Conservation (phyloP, 2,329 filamentous ascomycete species). For the Teratosphaeria zuluensis region DNA sequence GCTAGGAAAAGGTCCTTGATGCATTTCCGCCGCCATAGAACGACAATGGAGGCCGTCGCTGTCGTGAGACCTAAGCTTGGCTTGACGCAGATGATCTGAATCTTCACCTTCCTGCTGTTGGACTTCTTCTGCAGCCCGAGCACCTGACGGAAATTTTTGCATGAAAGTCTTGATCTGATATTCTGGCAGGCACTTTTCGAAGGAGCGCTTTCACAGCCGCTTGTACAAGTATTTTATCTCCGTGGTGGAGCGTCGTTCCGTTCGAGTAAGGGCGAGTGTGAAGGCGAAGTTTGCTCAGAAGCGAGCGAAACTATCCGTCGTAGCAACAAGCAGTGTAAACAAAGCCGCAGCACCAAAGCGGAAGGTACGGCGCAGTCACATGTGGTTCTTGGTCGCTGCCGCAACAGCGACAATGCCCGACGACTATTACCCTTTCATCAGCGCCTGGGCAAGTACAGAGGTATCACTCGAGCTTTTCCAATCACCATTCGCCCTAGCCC, state of each 20-base stretch:
- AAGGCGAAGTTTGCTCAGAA: no score
- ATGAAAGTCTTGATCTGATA: no score
- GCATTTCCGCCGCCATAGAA: neutral
- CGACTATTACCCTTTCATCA: neutral
- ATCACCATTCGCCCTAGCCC: no score
- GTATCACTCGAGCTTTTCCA: no score
- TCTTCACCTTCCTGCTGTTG: no score
- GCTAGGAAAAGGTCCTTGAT: neutral
- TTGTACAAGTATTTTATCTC: neutral
- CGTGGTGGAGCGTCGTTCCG: neutral
- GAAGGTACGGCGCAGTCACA: neutral
- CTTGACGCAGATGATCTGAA: no score
- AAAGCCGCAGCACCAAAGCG: neutral
- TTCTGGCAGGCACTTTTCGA: no score
- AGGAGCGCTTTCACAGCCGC: no score
- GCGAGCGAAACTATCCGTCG: neutral
- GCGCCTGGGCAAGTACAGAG: no score
- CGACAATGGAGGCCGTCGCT: neutral
- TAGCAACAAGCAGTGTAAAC: neutral
- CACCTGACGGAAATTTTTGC: neutral
- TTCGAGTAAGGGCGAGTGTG: no score
- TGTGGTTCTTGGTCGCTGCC: neutral
- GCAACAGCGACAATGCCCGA: neutral
- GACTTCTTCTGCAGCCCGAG: no score
- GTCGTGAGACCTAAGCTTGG: no score